These are phyloP conservation scores for Didymella pinodella DNA, from an alignment of 2,329 filamentous ascomycete genomes.

Conservation along the genomic window DNA sequence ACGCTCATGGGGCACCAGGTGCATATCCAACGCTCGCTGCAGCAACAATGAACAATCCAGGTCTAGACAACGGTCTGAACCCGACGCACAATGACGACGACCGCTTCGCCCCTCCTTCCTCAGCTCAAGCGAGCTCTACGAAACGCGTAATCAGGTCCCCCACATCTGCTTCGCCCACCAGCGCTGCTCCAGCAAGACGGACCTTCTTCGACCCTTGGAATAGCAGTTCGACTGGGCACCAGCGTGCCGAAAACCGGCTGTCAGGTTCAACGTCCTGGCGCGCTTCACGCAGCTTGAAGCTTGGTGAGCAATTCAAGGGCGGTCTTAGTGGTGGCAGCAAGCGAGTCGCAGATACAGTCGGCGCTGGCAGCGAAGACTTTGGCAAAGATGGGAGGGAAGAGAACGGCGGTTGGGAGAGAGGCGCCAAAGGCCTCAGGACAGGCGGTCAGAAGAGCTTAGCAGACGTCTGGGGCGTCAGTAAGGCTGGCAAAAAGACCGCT, in stretches of 20 bases:
- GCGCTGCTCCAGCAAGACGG: slow-evolving; percentile 15
- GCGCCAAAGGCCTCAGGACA: slow-evolving; percentile 58
- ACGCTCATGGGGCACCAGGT: slow-evolving; percentile 17
- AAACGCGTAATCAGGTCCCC: slow-evolving; percentile 10
- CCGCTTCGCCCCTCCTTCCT: slow-evolving; percentile 26
- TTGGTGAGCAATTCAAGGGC: slow-evolving; percentile 72
- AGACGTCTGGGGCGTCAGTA: slow-evolving; percentile 39
- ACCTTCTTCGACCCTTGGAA: slow-evolving; percentile 73
- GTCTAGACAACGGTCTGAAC: slow-evolving; percentile 9
- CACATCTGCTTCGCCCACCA: slow-evolving; percentile 11
- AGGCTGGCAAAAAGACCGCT: slow-evolving; percentile 22
- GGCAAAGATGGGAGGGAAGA: slow-evolving; percentile 58
- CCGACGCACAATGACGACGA: slow-evolving; percentile 27
- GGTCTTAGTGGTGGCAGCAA: slow-evolving; percentile 64
- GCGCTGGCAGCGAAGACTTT: slow-evolving; percentile 67
- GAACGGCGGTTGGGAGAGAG: slow-evolving; percentile 61
- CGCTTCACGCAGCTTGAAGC: slow-evolving; percentile 71
- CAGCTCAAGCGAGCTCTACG: slow-evolving; percentile 20
- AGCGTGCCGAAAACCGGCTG: slow-evolving; percentile 73
- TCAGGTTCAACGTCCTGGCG: slow-evolving; percentile 74
- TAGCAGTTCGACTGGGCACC: slow-evolving; percentile 78
- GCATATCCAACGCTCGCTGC: slow-evolving; percentile 15
- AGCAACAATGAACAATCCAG: slow-evolving; percentile 20
- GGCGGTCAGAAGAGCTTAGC: slow-evolving; percentile 52
- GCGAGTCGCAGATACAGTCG: slow-evolving; percentile 70